These are phyloP conservation scores for Cephalotrichum gorgonifer DNA, from an alignment of 2,329 filamentous ascomycete genomes.

Conservation along the genomic window DNA sequence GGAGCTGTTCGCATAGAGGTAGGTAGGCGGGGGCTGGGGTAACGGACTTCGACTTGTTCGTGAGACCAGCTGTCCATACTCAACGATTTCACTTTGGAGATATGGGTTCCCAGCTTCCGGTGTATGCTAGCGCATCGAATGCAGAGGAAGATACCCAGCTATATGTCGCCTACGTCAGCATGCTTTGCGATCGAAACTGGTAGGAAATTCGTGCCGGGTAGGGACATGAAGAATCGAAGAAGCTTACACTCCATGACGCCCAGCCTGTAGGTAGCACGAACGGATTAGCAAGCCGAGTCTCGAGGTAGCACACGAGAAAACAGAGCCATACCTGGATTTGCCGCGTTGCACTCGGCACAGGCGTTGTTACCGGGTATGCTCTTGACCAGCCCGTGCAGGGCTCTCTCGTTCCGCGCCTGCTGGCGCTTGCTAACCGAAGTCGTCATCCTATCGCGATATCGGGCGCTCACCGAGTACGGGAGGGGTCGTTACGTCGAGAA, in stretches of 20 bases:
- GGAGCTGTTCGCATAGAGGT: background rate
- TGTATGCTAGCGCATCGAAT: constrained; percentile 95
- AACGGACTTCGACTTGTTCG: constrained; percentile 86
- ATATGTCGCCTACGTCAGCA: constrained; percentile 1
- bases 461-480: background rate
- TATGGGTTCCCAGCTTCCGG: constrained; percentile 92
- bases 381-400: constrained; percentile 80
- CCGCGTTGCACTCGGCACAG: constrained; percentile 86
- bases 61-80: constrained; percentile 97
- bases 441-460: constrained; percentile 43
- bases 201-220: background rate
- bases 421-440: constrained; percentile 83
- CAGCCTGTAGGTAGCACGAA: constrained; percentile 50
- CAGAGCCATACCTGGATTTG: constrained; percentile 66
- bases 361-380: constrained; percentile 76
- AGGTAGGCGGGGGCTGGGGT: background rate
- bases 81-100: constrained; percentile 96
- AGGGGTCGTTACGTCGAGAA: background rate
- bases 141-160: constrained; percentile 93
- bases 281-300: constrained; percentile 10
- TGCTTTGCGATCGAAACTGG: background rate
- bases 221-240: constrained; percentile 1
- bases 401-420: constrained; percentile 92
- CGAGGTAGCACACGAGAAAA: constrained; percentile 4
- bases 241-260: constrained; percentile 90